Evolutionary conservation across 1,284 basidiomycete species (phyloP), one percentile per base, ranked within the genome.

Genomic region (Leccinum holopus): DNA sequence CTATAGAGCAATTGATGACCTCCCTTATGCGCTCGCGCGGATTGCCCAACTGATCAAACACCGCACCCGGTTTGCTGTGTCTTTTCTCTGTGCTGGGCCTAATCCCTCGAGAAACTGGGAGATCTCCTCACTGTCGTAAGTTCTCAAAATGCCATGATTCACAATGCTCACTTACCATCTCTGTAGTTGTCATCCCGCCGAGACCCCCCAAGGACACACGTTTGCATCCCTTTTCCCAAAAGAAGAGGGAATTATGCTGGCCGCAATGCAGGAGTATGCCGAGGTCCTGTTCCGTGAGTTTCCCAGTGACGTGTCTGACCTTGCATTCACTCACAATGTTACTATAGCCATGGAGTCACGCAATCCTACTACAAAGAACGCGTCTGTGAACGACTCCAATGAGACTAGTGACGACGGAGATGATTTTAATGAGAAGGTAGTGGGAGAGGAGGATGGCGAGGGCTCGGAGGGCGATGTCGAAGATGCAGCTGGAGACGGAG

Each of bases 21-120:
- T 62, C 3, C 61, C 57, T 28, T 51, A 14, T 25, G 53, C 33
- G 1, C 54, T 62, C 5, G 49, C 53, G 9, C 4, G 37, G 1
- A 9, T 62, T 4, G 54, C 47, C 1, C n/a, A 55, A 11, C 44
- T 59, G 2, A 55, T 62, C 47, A 59, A 56, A 30, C 1, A 4
- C 9, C 33, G 9, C 7, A 62, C 57, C 4, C 8, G 37, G 8
- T 62, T 49, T 4, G 7, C 44, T 5, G 21, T 62, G 2, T 62
- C 57, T 2, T 62, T 62, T 32, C 2, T 59, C 44, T 62, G 58
- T 5, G 35, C 54, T 51, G 58, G 61, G 3, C 58, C 54, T 11
- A 35, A 62, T 44, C 61, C 61, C 2, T 59, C 53, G 2, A 33
- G 28, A 33, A 59, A 59, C 18, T 62, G 61, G 61, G 61, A 62